Evolutionary conservation across 1,284 basidiomycete genomes (phyloP).

Genomic region (Cryptococcus sp.): DNA sequence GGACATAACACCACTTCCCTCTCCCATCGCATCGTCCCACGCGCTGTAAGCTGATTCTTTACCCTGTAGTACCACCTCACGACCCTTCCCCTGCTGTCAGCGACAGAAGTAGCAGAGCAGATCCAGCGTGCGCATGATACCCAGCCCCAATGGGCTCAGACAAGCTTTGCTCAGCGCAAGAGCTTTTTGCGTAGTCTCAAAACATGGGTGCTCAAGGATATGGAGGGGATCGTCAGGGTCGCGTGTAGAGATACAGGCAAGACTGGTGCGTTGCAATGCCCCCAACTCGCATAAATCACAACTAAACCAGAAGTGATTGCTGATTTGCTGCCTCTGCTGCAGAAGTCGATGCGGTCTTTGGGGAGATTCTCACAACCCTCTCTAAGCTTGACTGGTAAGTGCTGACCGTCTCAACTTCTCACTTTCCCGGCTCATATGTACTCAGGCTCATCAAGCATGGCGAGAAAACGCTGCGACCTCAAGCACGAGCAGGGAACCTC

Average conservation of each 20-base stretch:
- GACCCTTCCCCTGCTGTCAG: slow-evolving; percentile 63
- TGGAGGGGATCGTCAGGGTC: slow-evolving; percentile 81
- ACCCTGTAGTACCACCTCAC: slow-evolving; percentile 40
- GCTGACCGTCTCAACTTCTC: background rate
- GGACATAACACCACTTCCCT: background rate
- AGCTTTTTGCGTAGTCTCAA: slow-evolving; percentile 80
- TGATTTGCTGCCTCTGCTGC: background rate
- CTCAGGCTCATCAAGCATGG: slow-evolving; percentile 77
- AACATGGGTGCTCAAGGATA: slow-evolving; percentile 77
- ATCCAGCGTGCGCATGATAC: slow-evolving; percentile 68
- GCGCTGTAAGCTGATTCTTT: background rate
- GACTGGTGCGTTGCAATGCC: slow-evolving; percentile 66
- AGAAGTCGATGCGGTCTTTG: slow-evolving; percentile 87
- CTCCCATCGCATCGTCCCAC: background rate
- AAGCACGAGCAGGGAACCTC: slow-evolving; percentile 69
- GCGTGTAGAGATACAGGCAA: slow-evolving; percentile 95
- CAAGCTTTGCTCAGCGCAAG: slow-evolving; percentile 73
- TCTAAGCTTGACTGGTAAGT: slow-evolving; percentile 70
- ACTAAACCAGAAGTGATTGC: no score
- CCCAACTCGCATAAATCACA: no score
- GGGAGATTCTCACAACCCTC: slow-evolving; percentile 84
- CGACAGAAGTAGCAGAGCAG: slow-evolving; percentile 67
- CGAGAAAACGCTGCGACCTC: slow-evolving; percentile 69
- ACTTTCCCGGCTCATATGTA: slow-evolving; percentile 5
- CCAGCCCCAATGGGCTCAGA: slow-evolving; percentile 69